phyloP scores from a whole-genome alignment of 2,329 filamentous ascomycete species.

The Ophiognomonia clavigignenti-juglandacearum region DNA sequence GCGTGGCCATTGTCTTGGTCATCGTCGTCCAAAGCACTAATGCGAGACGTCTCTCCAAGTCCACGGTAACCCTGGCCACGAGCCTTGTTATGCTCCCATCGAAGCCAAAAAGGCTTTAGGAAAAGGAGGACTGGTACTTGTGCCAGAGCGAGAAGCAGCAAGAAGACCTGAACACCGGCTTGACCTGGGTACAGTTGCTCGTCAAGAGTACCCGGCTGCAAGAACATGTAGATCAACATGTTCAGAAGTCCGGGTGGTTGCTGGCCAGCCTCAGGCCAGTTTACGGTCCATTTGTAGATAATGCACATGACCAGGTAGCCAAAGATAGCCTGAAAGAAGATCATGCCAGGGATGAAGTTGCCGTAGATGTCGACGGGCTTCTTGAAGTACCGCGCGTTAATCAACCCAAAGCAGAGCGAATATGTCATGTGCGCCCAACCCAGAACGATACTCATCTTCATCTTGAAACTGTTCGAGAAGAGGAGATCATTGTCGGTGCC shows the following conservation, averaged over 20 bases:
- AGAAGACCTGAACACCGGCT: slow-evolving; percentile 65
- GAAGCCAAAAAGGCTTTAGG: slow-evolving; percentile 92
- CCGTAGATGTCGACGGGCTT: slow-evolving; percentile 93
- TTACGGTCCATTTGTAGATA: slow-evolving; percentile 92
- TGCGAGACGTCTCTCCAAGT: slow-evolving; percentile 80
- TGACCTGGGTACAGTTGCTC: slow-evolving; percentile 77
- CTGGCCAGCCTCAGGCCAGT: slow-evolving; percentile 66
- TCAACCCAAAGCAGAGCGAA: slow-evolving; percentile 84
- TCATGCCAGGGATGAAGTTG: slow-evolving; percentile 97
- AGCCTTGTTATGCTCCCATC: slow-evolving; percentile 87
- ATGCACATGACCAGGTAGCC: slow-evolving; percentile 93
- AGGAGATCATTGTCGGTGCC: slow-evolving; percentile 90
- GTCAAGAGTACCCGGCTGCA: slow-evolving; percentile 72
- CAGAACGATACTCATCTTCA: slow-evolving; percentile 98
- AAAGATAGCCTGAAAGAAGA: slow-evolving; percentile 99
- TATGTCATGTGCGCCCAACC: slow-evolving; percentile 99
- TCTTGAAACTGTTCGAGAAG: slow-evolving; percentile 98
- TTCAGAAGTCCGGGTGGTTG: slow-evolving; percentile 86
- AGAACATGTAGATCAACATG: slow-evolving; percentile 99
- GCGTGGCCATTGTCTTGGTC: slow-evolving; percentile 66
- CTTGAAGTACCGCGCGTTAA: slow-evolving; percentile 95
- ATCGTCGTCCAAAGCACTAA: slow-evolving; percentile 87
- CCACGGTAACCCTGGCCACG: slow-evolving; percentile 87
- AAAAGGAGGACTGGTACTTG: slow-evolving; percentile 91
- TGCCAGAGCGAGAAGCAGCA: slow-evolving; percentile 75